Conservation (phyloP, 257 asterid species). For the Verbascum thapsus region DNA sequence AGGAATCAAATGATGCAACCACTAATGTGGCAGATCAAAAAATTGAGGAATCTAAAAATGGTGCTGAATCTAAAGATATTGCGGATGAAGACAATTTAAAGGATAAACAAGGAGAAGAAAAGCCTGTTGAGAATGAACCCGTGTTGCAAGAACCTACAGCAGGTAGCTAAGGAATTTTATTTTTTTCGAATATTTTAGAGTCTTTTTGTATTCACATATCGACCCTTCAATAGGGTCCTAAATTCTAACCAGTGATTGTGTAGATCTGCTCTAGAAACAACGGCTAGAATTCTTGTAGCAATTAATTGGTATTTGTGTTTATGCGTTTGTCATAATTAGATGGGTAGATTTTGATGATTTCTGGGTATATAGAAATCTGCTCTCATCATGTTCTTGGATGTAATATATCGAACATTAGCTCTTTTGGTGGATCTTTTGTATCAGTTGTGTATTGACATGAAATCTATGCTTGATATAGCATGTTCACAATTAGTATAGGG, state of each 20-base stretch:
- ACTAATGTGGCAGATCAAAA: conserved; percentile 5
- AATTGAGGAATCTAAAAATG: conserved; percentile 16
- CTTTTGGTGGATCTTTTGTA: not conserved
- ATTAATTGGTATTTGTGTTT: conserved; percentile 31
- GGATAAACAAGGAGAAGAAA: conserved; percentile 35
- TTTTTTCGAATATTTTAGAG: conserved; percentile 6
- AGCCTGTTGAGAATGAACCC: conserved; percentile 3
- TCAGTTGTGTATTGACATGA: no score
- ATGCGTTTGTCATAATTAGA: conserved; percentile 16
- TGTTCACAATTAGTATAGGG: no score
- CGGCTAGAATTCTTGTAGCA: conserved; percentile 43
- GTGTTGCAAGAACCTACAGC: conserved; percentile 23
- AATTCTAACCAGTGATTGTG: conserved; percentile 37
- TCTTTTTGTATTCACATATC: conserved; percentile 17
- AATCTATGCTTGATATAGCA: no score
- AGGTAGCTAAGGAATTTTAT: conserved; percentile 23
- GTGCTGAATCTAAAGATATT: conserved; percentile 23
- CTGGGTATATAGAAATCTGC: not conserved
- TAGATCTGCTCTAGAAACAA: conserved; percentile 37
- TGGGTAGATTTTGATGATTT: conserved; percentile 18
- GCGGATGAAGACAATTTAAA: conserved; percentile 23
- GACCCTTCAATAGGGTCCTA: conserved; percentile 35
- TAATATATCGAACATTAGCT: not conserved
- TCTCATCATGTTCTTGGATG: not conserved
- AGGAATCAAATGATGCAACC: conserved; percentile 23